Percentiles rank a stretch among this genome's conserved stretches.
phyloP scores from a whole-genome alignment of 1,284 basidiomycete species.

The Ceratobasidium sp. region DNA sequence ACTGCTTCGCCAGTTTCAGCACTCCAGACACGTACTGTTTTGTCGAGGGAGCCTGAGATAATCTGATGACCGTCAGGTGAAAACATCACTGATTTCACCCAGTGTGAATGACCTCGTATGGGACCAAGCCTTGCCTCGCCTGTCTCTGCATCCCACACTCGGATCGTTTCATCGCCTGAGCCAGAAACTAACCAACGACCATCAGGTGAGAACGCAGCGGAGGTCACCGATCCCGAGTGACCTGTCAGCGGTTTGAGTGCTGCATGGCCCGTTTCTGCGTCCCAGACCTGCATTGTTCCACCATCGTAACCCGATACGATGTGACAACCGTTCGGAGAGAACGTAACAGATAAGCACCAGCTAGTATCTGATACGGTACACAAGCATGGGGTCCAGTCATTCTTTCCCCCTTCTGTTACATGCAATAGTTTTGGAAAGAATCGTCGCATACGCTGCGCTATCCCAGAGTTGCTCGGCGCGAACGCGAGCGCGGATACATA shows the following conservation, averaged over 20 bases:
- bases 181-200: background rate
- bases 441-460: background rate
- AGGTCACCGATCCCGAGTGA: background rate
- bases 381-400: constrained; percentile 10
- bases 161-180: background rate
- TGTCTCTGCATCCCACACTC: constrained; percentile 32
- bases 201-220: background rate
- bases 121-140: background rate
- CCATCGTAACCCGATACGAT: constrained; percentile 9
- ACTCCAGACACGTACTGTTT: constrained; percentile 42
- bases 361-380: background rate
- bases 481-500: constrained; percentile 26
- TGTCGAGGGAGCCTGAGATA: constrained; percentile 9
- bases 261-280: background rate
- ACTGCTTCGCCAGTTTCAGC: constrained; percentile 12
- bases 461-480: constrained; percentile 1
- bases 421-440: background rate
- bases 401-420: background rate
- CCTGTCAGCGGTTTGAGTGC: background rate
- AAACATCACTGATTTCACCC: background rate
- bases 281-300: constrained; percentile 12
- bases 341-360: constrained; percentile 15
- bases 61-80: constrained; percentile 32
- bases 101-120: background rate
- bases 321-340: constrained; percentile 11